Conservation (phyloP, 2,329 filamentous ascomycete species). For the Xenoacremonium recifei region DNA sequence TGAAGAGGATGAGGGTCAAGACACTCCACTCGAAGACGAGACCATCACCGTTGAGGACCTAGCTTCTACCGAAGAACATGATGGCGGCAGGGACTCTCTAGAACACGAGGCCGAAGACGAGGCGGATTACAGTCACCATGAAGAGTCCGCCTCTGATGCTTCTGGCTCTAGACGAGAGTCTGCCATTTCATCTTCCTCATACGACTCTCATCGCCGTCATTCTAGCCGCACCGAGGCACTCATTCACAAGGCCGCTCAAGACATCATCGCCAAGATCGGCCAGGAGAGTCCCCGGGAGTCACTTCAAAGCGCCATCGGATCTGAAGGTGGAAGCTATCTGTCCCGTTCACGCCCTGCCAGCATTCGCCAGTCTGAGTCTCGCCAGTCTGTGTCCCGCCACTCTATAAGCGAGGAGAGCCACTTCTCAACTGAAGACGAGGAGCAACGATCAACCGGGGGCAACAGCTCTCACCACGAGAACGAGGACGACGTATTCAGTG, state of each 20-base stretch:
- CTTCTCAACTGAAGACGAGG: slow-evolving; percentile 14
- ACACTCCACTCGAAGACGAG: slow-evolving; percentile 1
- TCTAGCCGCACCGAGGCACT: slow-evolving; percentile 49
- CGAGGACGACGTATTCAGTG: slow-evolving; percentile 60
- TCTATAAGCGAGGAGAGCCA: slow-evolving; percentile 18
- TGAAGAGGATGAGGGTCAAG: slow-evolving; percentile 7
- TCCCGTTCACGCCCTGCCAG: slow-evolving; percentile 24
- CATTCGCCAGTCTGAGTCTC: slow-evolving; percentile 21
- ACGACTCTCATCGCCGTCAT: slow-evolving; percentile 32
- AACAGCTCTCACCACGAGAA: slow-evolving; percentile 51
- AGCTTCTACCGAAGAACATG: slow-evolving; percentile 4
- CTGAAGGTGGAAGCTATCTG: slow-evolving; percentile 21
- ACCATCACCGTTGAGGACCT: not conserved
- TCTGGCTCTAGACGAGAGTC: slow-evolving; percentile 21
- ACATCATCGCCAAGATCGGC: slow-evolving; percentile 49
- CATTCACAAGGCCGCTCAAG: slow-evolving; percentile 52
- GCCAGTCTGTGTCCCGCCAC: slow-evolving; percentile 22
- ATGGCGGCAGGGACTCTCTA: too few species aligned
- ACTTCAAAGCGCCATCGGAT: slow-evolving; percentile 19
- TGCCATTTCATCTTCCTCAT: slow-evolving; percentile 19
- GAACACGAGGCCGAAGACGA: not conserved
- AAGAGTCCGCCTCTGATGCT: slow-evolving; percentile 16
- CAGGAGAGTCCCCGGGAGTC: slow-evolving; percentile 27
- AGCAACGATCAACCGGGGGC: slow-evolving; percentile 30
- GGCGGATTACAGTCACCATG: slow-evolving; percentile 13